Base-by-base conservation (phyloP, 2,329 filamentous ascomycete species). In the Colletotrichum cuscutae region DNA sequence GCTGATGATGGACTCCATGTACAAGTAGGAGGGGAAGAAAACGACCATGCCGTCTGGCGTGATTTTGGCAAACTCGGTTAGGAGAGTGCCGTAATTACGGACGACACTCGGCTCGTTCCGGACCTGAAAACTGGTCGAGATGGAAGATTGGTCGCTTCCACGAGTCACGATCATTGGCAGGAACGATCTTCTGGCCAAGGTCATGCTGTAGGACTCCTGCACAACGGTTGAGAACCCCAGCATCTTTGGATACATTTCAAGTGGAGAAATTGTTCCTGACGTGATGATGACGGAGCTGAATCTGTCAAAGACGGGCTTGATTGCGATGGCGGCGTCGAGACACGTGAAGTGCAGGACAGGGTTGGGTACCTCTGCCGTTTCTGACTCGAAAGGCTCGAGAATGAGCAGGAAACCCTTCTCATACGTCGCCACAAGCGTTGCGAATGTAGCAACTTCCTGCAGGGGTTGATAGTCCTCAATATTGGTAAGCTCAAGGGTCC, bases 211-310 rank as follows among this genome's bases (percentile, higher is more conserved):
- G 0, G 97, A 99, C 82, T 99, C 95, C 80, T 98, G 95, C 3
- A 98, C 93, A 0, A 98, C 95, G 1, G 95, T 95, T 11, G 89
- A 89, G 83, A 99, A 99, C 65, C 95, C 93, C 30, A 99, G 91
- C 95, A 99, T 99, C 80, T 98, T 98, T 0, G 97, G 97, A 79
- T 99, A 99, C 93, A 99, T 99, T 81, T 99, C 97, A 4, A 99
- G 85, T 0, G 97, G 97, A 1, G 97, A 98, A 74, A 99, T 95
- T 1, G 97, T 99, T 75, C 97, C 97, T 0, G 97, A 98, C 0
- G 97, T 99, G 80, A 99, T 98, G 79, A 99, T 97, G 76, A 99
- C 97, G 1, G 97, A 98, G 82, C 94, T 95, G 82, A 99, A 99
- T 64, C 97, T 92, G 72, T 99, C 96, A 79, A 99, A 98, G 5